Evolutionary conservation across 495 filamentous ascomycete species (phyloP), one percentile per base, ranked within the genome.

Genomic region (Hypoxylon lienhwacheense): DNA sequence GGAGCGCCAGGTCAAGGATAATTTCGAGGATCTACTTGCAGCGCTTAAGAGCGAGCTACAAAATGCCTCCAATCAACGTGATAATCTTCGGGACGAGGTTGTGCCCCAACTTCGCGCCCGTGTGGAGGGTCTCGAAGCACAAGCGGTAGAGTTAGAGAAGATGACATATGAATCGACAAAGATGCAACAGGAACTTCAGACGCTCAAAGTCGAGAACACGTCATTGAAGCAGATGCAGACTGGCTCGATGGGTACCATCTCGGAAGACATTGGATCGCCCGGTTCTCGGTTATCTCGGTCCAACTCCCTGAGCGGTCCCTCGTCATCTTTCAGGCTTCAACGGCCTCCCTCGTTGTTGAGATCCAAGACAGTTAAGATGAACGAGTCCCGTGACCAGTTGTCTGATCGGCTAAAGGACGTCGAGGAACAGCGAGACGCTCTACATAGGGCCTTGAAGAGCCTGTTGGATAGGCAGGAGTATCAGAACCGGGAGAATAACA

Each of bases 361-460:
- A 54, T 86, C 88, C 1, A 79, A 85, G 29, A 77, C 74, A 24
- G 73, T 68, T 14, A 87, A 85, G 63, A 76, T 82, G 17, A 70
- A 72, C 22, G 87, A 91, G 58, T 81, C 80, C 4, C 77, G 80
- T 37, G 87, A 90, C 34, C 80, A 81, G n/a, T 68, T 89, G 19
- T 82, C 85, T 8, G 93, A 98, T 24, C 83, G 89, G 28, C 76
- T 97, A 10, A 93, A 95, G 66, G 91, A 97, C 57, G 84, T 95
- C 28, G 95, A 98, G 70, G 81, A 85, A 29, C 93, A 98, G 71
- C 86, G 93, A 16, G 93, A 98, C 70, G 90, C 91, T 8, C 76
- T 98, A 10, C 93, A 97, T 72, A 77, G 81, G 28, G 88, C 93
- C 15, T 73, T 98, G 47, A 87, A 84, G 68, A 89, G 81, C 53